Evolutionary conservation across 768 basidiomycete species (phyloP).

Genomic region (Dioszegia hungarica): DNA sequence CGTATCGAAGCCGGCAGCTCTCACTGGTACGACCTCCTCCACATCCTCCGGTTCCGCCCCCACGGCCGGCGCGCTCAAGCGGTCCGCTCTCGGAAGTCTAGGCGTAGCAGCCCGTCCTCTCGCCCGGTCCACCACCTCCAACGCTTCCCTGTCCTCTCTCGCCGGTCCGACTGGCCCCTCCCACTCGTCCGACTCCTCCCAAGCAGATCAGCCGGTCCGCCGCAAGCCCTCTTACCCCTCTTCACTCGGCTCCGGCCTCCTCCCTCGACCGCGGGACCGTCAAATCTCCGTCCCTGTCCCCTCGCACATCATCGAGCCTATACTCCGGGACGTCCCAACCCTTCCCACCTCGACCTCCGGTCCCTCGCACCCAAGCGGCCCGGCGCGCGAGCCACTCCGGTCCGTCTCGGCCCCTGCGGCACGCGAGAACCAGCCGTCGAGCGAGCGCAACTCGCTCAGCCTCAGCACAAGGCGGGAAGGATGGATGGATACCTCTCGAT

Average conservation of each 20-base stretch:
- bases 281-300: slow-evolving; percentile 36
- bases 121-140: background rate
- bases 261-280: slow-evolving; percentile 22
- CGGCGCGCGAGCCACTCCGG: slow-evolving; percentile 16
- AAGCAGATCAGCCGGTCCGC: slow-evolving; percentile 6
- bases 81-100: background rate
- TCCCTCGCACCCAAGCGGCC: background rate
- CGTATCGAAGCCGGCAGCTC: background rate
- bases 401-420: slow-evolving; percentile 34
- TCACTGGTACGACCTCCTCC: background rate
- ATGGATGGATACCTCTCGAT: slow-evolving; percentile 23
- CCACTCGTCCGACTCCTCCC: background rate
- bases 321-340: background rate
- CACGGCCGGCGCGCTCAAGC: background rate
- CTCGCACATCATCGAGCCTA: slow-evolving; percentile 13
- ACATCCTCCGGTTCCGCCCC: background rate
- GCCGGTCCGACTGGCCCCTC: background rate
- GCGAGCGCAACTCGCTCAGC: slow-evolving; percentile 10
- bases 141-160: background rate
- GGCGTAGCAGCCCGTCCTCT: slow-evolving; percentile 1
- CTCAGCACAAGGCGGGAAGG: slow-evolving; percentile 18
- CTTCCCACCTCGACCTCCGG: background rate
- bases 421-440: background rate
- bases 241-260: slow-evolving; percentile 32
- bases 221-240: slow-evolving; percentile 43